These are phyloP conservation scores for Aspergillus steynii DNA, from an alignment of 495 filamentous ascomycete genomes.

Conservation along the genomic window DNA sequence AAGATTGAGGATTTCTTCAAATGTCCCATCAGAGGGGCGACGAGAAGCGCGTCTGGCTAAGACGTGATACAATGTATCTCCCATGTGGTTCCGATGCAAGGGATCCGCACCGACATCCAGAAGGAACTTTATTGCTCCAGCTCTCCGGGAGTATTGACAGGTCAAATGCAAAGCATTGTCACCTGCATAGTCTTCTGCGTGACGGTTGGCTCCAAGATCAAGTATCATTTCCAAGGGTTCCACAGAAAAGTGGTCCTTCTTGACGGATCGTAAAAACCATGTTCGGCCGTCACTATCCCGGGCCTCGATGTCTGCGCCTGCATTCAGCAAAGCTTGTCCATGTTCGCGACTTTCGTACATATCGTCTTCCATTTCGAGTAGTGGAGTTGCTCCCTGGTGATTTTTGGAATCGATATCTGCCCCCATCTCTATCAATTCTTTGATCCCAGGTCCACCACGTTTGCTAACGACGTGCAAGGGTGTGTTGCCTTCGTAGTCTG, in stretches of 20 bases:
- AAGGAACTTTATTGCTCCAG: neutral
- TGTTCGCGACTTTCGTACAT: neutral
- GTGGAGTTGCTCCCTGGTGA: neutral
- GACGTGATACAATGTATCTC: neutral
- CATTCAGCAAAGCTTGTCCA: neutral
- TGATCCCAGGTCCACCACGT: neutral
- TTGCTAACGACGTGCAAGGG: neutral
- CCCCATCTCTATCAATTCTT: neutral
- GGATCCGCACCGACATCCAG: neutral
- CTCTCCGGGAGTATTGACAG: neutral
- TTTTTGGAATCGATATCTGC: neutral
- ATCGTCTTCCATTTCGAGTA: neutral
- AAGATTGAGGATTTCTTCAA: neutral
- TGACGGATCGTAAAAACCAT: neutral
- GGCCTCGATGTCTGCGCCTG: conserved; percentile 6
- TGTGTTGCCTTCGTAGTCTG: neutral
- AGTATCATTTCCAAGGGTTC: neutral
- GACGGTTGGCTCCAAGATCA: neutral
- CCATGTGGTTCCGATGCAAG: neutral
- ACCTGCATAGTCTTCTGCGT: conserved; percentile 1
- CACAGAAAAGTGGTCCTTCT: neutral
- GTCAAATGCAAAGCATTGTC: conserved; percentile 1
- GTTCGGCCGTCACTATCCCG: neutral
- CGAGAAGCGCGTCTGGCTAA: neutral
- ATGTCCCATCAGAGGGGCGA: neutral